Percentiles rank a stretch among this genome's conserved stretches.
These are phyloP conservation scores for Penicillium coffeae DNA, from an alignment of 495 filamentous ascomycete genomes.

Conservation along the genomic window DNA sequence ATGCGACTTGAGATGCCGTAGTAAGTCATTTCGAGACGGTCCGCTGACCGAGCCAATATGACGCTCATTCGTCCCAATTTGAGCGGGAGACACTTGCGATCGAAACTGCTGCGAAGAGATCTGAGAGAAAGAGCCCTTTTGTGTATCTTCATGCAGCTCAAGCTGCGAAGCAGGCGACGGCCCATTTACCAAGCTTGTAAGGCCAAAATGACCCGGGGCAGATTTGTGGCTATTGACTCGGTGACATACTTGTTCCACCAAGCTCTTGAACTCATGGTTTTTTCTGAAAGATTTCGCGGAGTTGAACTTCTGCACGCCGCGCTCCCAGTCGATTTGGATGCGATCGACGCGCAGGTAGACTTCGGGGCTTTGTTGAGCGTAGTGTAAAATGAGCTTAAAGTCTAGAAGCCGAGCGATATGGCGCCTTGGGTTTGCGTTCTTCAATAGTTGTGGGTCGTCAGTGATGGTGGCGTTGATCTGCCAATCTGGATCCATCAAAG, in stretches of 20 bases:
- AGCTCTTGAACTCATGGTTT: conserved; percentile 8
- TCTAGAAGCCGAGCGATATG: conserved; percentile 31
- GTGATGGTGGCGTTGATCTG: conserved; percentile 38
- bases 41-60: background rate
- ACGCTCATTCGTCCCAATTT: background rate
- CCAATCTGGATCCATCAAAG: conserved; percentile 36
- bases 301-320: conserved; percentile 17
- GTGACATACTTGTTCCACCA: conserved; percentile 14
- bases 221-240: too few relatives aligned
- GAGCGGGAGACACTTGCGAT: background rate
- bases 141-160: background rate
- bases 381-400: conserved; percentile 37
- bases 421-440: conserved; percentile 22
- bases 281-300: conserved; percentile 19
- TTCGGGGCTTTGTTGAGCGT: conserved; percentile 23
- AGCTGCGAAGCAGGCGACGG: too few relatives aligned
- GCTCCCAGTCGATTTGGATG: conserved; percentile 31
- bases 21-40: conserved; percentile 1
- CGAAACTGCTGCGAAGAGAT: conserved; percentile 12
- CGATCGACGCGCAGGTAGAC: conserved; percentile 31
- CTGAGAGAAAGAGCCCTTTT: background rate
- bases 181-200: too few relatives aligned
- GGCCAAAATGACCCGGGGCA: too few relatives aligned
- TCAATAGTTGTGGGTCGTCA: conserved; percentile 16
- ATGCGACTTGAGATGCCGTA: conserved; percentile 10